Base-by-base conservation (phyloP, 2,329 filamentous ascomycete species). In the Passalora sequoiae region DNA sequence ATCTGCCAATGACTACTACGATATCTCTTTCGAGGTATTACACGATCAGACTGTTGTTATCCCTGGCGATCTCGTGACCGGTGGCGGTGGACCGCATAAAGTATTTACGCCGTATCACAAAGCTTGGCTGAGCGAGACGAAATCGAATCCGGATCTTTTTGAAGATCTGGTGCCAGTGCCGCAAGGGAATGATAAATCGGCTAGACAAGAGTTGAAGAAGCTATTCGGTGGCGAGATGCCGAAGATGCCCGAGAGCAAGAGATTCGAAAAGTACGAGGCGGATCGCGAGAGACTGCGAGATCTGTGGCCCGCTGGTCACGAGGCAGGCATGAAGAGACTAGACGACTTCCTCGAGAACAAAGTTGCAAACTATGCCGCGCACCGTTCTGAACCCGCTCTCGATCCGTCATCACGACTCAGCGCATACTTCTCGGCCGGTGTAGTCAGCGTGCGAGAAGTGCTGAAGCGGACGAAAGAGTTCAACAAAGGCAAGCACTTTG, bases 211-310 rank as follows among this genome's bases (percentile, higher is more conserved):
- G 3, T 79, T 80, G 45, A 62, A 68, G 7, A 59, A 70, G 0
- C 60, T 88, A 0, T 89, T 89, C 53, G 71, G 78, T 2, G 69
- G 68, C 36, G 50, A 69, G 51, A 54, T 67, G 0, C 69, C 69
- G 1, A 44, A 55, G 1, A 49, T 66, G 10, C 64, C 64, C 12
- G 59, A 67, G 32, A 68, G 63, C 50, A 72, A 73, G 48, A 56
- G 63, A 28, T 71, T 69, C 44, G 42, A 50, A 4, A 62, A 49
- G 8, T 54, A 66, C 4, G 63, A 69, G 38, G 68, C 71, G 13
- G 33, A 36, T n/a, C 54, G 53, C 12, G 62, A 67, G 12, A 56
- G 63, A 10, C 63, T 72, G 7, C 60, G 68, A 13, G 65, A 66
- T 29, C 59, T 72, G 4, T 73, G 69, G 69, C 70, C 69, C 7